These are phyloP conservation scores for Scutellaria barbata DNA, from an alignment of 257 asterid genomes.

Conservation along the genomic window DNA sequence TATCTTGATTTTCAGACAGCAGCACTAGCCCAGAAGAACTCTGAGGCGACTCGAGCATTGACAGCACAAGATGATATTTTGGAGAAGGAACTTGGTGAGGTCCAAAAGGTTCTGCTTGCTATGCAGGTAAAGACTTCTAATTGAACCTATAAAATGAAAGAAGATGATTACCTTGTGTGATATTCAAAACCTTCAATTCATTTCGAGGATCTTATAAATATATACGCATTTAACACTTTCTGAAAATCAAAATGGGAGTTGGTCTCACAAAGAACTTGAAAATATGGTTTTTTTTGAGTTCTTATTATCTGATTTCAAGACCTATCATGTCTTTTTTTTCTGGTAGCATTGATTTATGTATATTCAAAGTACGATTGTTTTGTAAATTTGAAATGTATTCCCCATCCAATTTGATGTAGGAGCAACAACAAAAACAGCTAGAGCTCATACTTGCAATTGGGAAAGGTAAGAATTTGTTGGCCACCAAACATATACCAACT, in stretches of 20 bases:
- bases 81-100: constrained; percentile 82
- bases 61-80: constrained; percentile 71
- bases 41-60: constrained; percentile 84
- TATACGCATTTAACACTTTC: background rate
- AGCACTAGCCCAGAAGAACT: constrained; percentile 76
- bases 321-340: background rate
- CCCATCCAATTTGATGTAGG: constrained; percentile 47
- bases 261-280: background rate
- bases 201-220: too few relatives aligned
- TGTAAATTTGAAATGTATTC: constrained; percentile 8
- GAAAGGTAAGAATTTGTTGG: constrained; percentile 42
- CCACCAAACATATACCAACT: constrained; percentile 19
- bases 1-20: constrained; percentile 56
- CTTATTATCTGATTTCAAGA: background rate
- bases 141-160: background rate
- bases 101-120: constrained; percentile 82
- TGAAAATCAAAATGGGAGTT: background rate
- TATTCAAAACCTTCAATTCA: background rate
- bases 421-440: constrained; percentile 82
- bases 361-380: background rate
- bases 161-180: background rate
- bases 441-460: constrained; percentile 65
- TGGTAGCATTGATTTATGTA: background rate
- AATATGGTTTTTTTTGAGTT: background rate
- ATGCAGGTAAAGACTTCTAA: constrained; percentile 68